Evolutionary conservation across 108 stramenopile species (phyloP).

Genomic region (Chaetoceros tenuissimus): DNA sequence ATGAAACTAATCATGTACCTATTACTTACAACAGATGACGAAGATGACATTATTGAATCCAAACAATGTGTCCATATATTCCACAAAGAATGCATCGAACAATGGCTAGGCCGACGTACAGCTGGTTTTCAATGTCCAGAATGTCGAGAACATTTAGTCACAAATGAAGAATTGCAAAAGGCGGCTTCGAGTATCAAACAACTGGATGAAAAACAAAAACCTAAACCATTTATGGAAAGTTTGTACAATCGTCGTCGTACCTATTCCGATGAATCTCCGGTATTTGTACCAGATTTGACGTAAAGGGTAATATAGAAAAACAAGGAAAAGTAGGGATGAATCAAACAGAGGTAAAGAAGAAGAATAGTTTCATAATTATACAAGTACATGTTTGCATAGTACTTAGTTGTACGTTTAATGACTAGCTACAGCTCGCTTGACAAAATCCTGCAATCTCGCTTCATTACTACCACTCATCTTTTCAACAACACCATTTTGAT

Average conservation of each 20-base stretch:
- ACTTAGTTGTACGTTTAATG: too few relatives aligned
- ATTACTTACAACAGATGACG: not conserved
- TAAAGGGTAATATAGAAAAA: too few relatives aligned
- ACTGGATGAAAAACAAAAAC: not conserved
- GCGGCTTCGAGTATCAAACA: not conserved
- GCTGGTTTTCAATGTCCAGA: not conserved
- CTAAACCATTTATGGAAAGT: not conserved
- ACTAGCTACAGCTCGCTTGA: too few relatives aligned
- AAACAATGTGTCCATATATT: not conserved
- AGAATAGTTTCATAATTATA: too few relatives aligned
- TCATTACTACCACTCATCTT: conserved; percentile 1
- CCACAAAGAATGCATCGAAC: not conserved
- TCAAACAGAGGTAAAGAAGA: too few relatives aligned
- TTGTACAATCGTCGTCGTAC: not conserved
- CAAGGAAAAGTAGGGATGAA: too few relatives aligned
- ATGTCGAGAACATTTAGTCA: not conserved
- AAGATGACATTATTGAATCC: not conserved
- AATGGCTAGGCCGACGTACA: not conserved
- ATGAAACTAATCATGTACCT: not conserved
- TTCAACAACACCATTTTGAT: conserved; percentile 20
- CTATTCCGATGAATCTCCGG: not conserved
- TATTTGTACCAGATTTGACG: not conserved
- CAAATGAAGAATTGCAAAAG: not conserved
- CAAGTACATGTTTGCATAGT: too few relatives aligned
- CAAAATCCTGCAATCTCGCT: not conserved